Base-by-base conservation (phyloP, 2,329 filamentous ascomycete species). In the Neurospora crassa region DNA sequence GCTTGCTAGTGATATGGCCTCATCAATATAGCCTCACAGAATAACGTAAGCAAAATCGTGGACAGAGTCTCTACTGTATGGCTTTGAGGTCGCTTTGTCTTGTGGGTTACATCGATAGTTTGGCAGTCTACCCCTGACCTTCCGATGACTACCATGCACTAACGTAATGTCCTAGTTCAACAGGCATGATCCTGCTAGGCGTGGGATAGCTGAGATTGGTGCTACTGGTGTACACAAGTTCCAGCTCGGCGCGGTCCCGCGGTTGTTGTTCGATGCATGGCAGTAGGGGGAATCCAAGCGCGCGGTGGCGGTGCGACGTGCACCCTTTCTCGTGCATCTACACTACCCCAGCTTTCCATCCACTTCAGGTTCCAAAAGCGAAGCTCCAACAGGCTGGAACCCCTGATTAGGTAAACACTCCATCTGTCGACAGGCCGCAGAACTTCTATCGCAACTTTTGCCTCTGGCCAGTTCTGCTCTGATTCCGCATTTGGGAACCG, bases 251-350 rank as follows among this genome's bases (percentile, higher is more conserved):
- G 53, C 47, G 24, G 24, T 63, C 10, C 37, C 8, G 34, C 34
- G 34, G 34, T 37, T 63, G 20, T 53, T 53, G 47, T 53, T 53
- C 29, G 45, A 16, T 53, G 24, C 45, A 40, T 59, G 47, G 47
- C 47, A 59, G 47, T 29, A 59, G 24, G 53, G 53, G 24, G 24
- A 34, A 34, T 34, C 29, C 53, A 63, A 40, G 68, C 68, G 29
- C 42, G 73, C 16, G 53, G 53, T 75, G 74, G 74, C 74, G 70
- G 74, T 73, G 73, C 73, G 34, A 53, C 68, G 68, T 68, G 70
- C 70, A 69, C 72, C 74, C 71, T 73, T 73, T 73, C 69, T 70
- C 43, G 34, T 73, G 74, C 74, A 75, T 74, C 71, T 45, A n/a
- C n/a, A n/a, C n/a, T n/a, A 70, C 70, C 74, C 72, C 72, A 72